Percentiles rank a stretch among this genome's conserved stretches.
Evolutionary conservation across 331 rosid species (phyloP).

Genomic region (Prunus yedoensis): DNA sequence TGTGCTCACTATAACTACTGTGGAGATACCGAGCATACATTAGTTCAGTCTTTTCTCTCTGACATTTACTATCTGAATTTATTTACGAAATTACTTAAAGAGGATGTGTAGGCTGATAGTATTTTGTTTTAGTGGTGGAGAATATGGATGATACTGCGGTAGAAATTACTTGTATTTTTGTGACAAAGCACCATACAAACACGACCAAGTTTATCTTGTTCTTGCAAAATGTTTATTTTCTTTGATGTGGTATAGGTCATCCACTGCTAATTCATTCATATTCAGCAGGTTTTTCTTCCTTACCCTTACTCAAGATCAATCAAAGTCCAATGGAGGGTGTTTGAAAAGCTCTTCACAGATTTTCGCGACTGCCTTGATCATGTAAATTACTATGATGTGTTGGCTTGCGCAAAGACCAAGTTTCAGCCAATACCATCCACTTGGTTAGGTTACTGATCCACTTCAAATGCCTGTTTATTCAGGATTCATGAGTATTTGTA

Average conservation of each 20-base stretch:
- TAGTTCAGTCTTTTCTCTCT: not conserved
- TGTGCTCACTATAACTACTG: not conserved
- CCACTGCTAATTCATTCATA: not conserved
- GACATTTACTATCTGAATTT: not conserved
- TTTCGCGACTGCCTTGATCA: conserved; percentile 73
- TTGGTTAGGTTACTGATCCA: conserved; percentile 66
- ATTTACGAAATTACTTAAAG: not conserved
- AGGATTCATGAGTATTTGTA: not conserved
- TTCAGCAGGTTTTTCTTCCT: conserved; percentile 70
- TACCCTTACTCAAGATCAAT: conserved; percentile 63
- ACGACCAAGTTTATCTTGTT: not conserved
- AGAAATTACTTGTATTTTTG: too few species aligned
- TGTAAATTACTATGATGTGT: conserved; percentile 61
- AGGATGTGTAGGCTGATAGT: not conserved
- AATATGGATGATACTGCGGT: not conserved
- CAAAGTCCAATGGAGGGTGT: conserved; percentile 82
- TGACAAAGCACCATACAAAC: not conserved
- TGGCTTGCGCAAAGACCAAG: conserved; percentile 74
- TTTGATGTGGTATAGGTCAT: not conserved
- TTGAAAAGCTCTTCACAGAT: conserved; percentile 83
- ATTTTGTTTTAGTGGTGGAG: too few species aligned
- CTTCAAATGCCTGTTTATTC: not conserved
- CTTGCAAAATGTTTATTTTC: not conserved
- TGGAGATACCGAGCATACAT: not conserved
- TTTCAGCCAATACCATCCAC: conserved; percentile 74